Conservation (phyloP, 2,329 filamentous ascomycete species). For the Epichloe gansuensis region DNA sequence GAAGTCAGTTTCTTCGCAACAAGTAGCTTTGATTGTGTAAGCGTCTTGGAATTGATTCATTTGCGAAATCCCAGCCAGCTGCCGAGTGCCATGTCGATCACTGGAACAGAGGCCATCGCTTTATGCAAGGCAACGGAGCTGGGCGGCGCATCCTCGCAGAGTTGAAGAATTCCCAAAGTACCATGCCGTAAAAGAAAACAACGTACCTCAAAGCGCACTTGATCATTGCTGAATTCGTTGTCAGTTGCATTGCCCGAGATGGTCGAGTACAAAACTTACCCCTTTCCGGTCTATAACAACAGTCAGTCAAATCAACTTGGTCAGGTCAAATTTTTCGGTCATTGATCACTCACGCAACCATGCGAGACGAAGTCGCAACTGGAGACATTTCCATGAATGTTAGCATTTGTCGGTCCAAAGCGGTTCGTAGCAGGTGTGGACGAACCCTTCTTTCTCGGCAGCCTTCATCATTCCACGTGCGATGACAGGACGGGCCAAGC, state of each 20-base stretch:
- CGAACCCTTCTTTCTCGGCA: slow-evolving; percentile 16
- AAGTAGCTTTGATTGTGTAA: neutral
- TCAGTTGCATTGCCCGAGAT: neutral
- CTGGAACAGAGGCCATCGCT: neutral
- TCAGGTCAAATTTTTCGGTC: neutral
- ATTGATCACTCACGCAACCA: slow-evolving; percentile 1
- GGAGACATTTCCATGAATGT: neutral
- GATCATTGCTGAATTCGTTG: neutral
- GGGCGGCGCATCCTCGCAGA: neutral
- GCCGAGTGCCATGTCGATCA: neutral
- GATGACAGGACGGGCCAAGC: slow-evolving; percentile 52
- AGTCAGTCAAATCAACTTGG: neutral
- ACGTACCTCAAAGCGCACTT: slow-evolving; percentile 2
- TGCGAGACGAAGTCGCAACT: slow-evolving; percentile 1
- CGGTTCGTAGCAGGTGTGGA: neutral
- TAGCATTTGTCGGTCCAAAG: neutral
- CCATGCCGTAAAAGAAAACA: neutral
- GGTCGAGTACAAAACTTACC: neutral
- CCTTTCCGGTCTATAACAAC: slow-evolving; percentile 1
- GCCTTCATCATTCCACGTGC: slow-evolving; percentile 34
- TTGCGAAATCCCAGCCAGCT: neutral
- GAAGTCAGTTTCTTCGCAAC: neutral
- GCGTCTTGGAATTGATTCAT: neutral
- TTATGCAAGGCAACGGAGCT: neutral
- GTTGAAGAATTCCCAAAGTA: neutral